Percentiles rank a stretch among this genome's conserved stretches.
Conservation (phyloP, 176 grass and related monocot species). For the Ampelocalamus luodianensis region DNA sequence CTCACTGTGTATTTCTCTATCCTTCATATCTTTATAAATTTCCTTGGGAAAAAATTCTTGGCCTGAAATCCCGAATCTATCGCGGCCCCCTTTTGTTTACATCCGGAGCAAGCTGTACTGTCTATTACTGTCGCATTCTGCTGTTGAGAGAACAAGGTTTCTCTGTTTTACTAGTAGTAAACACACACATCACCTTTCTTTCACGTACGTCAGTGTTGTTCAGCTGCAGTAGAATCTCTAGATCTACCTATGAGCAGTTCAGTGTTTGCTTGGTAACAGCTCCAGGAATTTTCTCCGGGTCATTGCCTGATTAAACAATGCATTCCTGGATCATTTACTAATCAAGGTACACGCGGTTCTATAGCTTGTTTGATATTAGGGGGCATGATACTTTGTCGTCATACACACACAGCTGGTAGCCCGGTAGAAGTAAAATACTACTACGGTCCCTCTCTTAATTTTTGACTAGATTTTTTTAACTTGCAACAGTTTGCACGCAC, state of each 20-base stretch:
- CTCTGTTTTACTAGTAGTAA: background rate
- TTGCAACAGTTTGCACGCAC: no score
- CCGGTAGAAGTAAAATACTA: background rate
- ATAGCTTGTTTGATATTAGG: slow-evolving; percentile 38
- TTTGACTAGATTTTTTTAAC: background rate
- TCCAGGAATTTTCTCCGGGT: background rate
- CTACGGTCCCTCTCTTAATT: background rate
- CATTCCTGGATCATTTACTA: background rate
- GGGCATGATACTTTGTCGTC: slow-evolving; percentile 6
- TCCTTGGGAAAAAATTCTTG: background rate
- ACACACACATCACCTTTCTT: background rate
- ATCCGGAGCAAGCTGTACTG: background rate
- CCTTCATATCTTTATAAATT: background rate
- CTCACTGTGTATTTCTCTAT: background rate
- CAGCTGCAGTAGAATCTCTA: background rate
- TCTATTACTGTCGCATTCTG: background rate
- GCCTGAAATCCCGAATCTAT: background rate
- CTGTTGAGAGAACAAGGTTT: background rate
- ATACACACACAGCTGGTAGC: background rate
- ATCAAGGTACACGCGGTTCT: slow-evolving; percentile 15
- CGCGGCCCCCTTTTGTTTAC: background rate
- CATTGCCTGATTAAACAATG: background rate
- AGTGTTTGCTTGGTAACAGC: background rate
- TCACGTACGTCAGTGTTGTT: background rate
- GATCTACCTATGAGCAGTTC: background rate